phyloP scores from a whole-genome alignment of 345 rosid species.

The Salix purpurea region DNA sequence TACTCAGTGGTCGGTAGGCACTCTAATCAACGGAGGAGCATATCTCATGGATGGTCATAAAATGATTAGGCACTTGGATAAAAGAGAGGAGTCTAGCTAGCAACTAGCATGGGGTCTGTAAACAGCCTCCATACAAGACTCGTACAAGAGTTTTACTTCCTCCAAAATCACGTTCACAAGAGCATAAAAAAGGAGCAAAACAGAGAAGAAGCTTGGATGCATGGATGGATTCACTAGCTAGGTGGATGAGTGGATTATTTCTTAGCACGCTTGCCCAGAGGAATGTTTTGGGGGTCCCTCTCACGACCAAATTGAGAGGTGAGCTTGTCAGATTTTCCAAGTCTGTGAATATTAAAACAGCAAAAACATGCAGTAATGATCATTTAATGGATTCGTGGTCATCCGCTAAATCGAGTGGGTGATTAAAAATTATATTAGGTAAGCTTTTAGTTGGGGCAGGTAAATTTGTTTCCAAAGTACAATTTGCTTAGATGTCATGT shows the following conservation, averaged over 20 bases:
- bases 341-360: slow-evolving; percentile 4
- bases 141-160: background rate
- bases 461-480: slow-evolving; percentile 22
- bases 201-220: background rate
- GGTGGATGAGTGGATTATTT: background rate
- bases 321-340: slow-evolving; percentile 9
- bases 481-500: background rate
- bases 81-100: background rate
- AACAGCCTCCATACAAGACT: background rate
- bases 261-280: slow-evolving; percentile 15
- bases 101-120: background rate
- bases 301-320: background rate
- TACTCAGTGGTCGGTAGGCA: background rate
- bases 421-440: slow-evolving; percentile 22
- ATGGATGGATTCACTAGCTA: background rate
- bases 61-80: background rate
- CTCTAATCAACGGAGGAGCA: background rate
- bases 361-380: slow-evolving; percentile 14
- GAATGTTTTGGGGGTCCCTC: slow-evolving; percentile 25
- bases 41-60: background rate
- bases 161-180: background rate
- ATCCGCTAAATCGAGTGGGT: slow-evolving; percentile 6
- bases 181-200: background rate
- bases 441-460: slow-evolving; percentile 49
- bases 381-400: background rate